Conservation (phyloP, 129 eudicot species). For the Ambrosia trifida region DNA sequence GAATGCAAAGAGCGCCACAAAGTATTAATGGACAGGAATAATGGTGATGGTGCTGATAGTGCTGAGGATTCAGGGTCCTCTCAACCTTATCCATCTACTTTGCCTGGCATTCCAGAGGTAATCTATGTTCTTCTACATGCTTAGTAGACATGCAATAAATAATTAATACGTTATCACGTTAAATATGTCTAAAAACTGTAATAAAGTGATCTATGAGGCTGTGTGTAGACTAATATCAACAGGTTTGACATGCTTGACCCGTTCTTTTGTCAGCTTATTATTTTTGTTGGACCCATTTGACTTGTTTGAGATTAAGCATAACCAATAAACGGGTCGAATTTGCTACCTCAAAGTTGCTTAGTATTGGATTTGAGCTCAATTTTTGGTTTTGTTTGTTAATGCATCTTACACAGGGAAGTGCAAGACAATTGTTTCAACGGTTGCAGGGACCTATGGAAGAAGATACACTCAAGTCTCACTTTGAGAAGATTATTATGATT, state of each 20-base stretch:
- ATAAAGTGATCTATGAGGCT: neutral
- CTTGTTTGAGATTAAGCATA: neutral
- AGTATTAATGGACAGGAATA: conserved; percentile 64
- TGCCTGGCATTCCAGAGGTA: conserved; percentile 97
- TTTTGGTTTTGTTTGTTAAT: conserved; percentile 24
- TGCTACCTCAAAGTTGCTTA: neutral
- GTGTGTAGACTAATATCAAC: neutral
- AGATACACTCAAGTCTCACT: conserved; percentile 77
- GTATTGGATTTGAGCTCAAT: conserved; percentile 16
- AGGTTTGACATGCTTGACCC: neutral
- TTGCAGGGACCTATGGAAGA: conserved; percentile 95
- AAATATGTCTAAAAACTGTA: neutral
- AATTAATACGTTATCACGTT: neutral
- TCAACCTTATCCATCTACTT: conserved; percentile 87
- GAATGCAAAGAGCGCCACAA: conserved; percentile 91
- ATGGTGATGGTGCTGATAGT: conserved; percentile 91
- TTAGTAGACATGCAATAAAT: neutral
- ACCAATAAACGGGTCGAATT: neutral
- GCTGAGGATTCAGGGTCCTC: conserved; percentile 96
- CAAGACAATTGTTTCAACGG: conserved; percentile 87
- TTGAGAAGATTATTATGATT: conserved; percentile 67
- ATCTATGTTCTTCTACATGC: conserved; percentile 17
- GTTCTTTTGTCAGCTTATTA: neutral
- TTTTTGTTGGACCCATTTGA: conserved; percentile 10
- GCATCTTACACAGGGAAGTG: conserved; percentile 74